These are phyloP conservation scores for Arbutus unedo DNA, from an alignment of 148 eudicot species.

Conservation along the genomic window DNA sequence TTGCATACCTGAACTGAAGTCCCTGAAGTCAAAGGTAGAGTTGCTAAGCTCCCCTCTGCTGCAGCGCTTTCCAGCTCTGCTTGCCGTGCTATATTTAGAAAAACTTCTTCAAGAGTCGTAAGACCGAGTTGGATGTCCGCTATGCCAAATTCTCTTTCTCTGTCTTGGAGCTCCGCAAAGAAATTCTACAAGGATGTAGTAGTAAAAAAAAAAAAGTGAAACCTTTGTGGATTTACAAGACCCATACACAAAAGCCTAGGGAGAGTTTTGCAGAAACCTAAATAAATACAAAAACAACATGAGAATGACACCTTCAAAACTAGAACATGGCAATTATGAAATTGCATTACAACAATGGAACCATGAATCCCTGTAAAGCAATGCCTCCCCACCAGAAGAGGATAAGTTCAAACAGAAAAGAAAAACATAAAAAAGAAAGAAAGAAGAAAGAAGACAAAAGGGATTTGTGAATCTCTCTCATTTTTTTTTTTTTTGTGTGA, in stretches of 20 bases:
- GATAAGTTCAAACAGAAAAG: background rate
- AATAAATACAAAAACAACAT: background rate
- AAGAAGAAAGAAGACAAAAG: background rate
- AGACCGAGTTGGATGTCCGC: constrained; percentile 82
- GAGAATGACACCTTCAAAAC: background rate
- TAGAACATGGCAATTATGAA: background rate
- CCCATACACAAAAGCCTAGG: background rate
- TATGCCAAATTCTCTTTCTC: constrained; percentile 62
- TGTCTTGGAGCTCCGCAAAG: constrained; percentile 73
- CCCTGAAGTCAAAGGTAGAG: constrained; percentile 64
- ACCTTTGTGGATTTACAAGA: background rate
- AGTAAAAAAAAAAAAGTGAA: background rate
- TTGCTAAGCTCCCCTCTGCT: constrained; percentile 59
- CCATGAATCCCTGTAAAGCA: constrained; percentile 2
- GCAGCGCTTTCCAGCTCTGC: constrained; percentile 81
- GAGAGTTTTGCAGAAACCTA: background rate
- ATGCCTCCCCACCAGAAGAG: background rate
- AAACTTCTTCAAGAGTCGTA: constrained; percentile 92
- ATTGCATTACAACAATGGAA: background rate
- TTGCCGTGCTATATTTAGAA: constrained; percentile 70
- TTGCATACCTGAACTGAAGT: constrained; percentile 42
- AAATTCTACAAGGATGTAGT: constrained; percentile 35
- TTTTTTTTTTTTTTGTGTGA: background rate
- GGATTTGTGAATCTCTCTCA: background rate
- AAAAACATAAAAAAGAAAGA: background rate